Conservation (phyloP, 768 basidiomycete genomes). For the Trametes coccinea region DNA sequence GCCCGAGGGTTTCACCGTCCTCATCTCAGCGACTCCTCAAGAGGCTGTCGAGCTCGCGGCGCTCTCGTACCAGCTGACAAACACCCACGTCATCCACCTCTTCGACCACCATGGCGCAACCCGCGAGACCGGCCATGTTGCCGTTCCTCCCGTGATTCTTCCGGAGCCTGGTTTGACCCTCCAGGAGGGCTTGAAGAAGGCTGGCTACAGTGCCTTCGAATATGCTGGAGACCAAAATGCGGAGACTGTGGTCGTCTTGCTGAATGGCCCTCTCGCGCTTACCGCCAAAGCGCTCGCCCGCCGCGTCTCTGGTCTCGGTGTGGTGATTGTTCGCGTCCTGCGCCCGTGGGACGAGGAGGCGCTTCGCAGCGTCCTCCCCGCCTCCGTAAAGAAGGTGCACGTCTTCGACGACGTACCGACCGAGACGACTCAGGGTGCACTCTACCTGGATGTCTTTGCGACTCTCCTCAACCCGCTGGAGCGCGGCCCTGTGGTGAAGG, state of each 20-base stretch:
- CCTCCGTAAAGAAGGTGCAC: constrained; percentile 57
- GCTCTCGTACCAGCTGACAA: constrained; percentile 68
- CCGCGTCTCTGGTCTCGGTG: constrained; percentile 52
- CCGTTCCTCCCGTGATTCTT: constrained; percentile 40
- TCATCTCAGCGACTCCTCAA: constrained; percentile 83
- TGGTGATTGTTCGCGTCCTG: constrained; percentile 74
- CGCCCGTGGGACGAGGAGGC: constrained; percentile 77
- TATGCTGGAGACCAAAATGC: constrained; percentile 70
- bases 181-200: constrained; percentile 49
- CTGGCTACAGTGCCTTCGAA: constrained; percentile 76
- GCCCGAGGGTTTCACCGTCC: constrained; percentile 64
- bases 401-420: constrained; percentile 80
- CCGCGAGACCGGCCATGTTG: constrained; percentile 69
- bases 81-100: constrained; percentile 78
- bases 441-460: constrained; percentile 74
- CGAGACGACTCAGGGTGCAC: constrained; percentile 56
- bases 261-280: constrained; percentile 78
- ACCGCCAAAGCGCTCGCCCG: constrained; percentile 53
- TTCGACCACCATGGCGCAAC: constrained; percentile 85
- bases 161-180: constrained; percentile 37
- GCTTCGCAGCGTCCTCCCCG: constrained; percentile 61
- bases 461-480: constrained; percentile 46
- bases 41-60: constrained; percentile 78
- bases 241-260: constrained; percentile 62
- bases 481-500: constrained; percentile 45